Percentiles rank a stretch among this genome's conserved stretches.
Evolutionary conservation across 1,139 yeast genomes (phyloP).

Genomic region (Pichia sp.): DNA sequence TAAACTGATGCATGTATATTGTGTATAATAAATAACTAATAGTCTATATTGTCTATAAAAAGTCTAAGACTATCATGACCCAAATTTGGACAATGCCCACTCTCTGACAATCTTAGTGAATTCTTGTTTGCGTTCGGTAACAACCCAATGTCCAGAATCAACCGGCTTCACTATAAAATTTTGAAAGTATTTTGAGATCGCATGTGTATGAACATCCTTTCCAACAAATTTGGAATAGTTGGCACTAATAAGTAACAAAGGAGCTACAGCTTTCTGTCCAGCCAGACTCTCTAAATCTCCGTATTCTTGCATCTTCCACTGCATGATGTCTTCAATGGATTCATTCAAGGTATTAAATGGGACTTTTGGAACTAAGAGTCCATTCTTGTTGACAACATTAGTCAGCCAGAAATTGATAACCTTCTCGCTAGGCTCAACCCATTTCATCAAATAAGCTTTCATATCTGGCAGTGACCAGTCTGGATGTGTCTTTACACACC

Average conservation of each 20-base stretch:
- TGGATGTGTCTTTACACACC: slow-evolving; percentile 14
- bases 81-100: slow-evolving; percentile 30
- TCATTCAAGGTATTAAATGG: slow-evolving; percentile 67
- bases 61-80: neutral
- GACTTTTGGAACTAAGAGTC: slow-evolving; percentile 36
- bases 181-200: slow-evolving; percentile 71
- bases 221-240: slow-evolving; percentile 28
- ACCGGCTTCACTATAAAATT: slow-evolving; percentile 64
- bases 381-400: slow-evolving; percentile 38
- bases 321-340: slow-evolving; percentile 45
- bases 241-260: slow-evolving; percentile 70
- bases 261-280: slow-evolving; percentile 48
- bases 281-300: slow-evolving; percentile 36
- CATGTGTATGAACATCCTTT: slow-evolving; percentile 42
- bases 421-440: slow-evolving; percentile 54
- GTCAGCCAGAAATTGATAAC: slow-evolving; percentile 73
- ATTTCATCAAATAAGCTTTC: slow-evolving; percentile 57
- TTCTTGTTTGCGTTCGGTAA: slow-evolving; percentile 67
- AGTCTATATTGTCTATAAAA: neutral
- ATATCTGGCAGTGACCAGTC: slow-evolving; percentile 14
- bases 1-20: neutral
- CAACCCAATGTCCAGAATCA: slow-evolving; percentile 88
- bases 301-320: slow-evolving; percentile 60
- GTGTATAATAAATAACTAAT: neutral
- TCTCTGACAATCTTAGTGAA: slow-evolving; percentile 52